phyloP scores from a whole-genome alignment of 345 rosid species.

The Citrus mangshanensis region DNA sequence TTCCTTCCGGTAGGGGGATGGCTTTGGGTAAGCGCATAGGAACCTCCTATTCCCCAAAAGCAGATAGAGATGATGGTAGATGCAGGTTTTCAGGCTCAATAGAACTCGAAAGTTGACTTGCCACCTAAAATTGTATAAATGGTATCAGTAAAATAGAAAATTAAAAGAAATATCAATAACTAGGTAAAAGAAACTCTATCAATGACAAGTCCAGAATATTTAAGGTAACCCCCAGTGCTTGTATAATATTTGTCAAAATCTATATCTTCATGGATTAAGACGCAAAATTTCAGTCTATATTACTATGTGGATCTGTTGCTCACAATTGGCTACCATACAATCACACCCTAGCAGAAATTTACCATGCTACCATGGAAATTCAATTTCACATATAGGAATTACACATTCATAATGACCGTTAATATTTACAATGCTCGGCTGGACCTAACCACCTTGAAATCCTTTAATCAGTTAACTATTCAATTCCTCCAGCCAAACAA shows the following conservation, averaged over 20 bases:
- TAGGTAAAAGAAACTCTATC: no score
- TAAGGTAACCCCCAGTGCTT: no score
- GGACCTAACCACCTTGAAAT: background rate
- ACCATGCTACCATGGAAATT: no score
- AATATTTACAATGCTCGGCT: background rate
- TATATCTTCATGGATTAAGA: no score
- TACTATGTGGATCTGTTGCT: no score
- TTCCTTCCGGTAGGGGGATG: background rate
- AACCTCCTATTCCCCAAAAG: constrained; percentile 74
- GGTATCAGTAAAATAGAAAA: background rate
- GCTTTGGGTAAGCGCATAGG: constrained; percentile 65
- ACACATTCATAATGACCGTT: background rate
- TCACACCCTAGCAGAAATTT: no score
- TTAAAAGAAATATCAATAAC: no score
- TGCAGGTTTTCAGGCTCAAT: no score
- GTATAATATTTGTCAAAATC: no score
- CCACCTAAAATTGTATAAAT: constrained; percentile 40
- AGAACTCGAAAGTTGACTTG: constrained; percentile 36
- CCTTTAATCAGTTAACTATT: background rate
- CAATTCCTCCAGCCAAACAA: background rate
- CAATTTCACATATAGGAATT: background rate
- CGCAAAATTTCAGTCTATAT: no score
- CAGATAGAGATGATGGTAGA: constrained; percentile 35
- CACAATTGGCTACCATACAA: no score
- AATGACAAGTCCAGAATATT: no score